Conservation (phyloP, 2,329 filamentous ascomycete genomes). For the Bimuria novae-zelandiae region DNA sequence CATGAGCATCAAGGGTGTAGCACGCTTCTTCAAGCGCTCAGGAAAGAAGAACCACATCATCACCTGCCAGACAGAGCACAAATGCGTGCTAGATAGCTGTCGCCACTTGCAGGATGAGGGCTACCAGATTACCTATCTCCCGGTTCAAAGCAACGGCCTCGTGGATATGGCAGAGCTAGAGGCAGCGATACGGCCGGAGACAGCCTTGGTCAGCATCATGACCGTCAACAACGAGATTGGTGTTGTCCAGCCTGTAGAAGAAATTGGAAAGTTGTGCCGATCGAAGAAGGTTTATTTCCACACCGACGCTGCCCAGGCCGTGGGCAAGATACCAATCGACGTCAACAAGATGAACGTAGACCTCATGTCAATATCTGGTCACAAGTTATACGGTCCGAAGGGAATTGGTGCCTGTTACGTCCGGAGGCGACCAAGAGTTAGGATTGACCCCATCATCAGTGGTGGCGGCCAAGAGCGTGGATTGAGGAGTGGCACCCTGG, state of each 20-base stretch:
- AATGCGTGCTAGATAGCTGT: conserved; percentile 97
- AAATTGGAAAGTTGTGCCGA: conserved; percentile 92
- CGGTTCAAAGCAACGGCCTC: conserved; percentile 85
- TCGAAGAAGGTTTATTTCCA: conserved; percentile 97
- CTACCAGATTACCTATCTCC: conserved; percentile 95
- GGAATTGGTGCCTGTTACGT: conserved; percentile 97
- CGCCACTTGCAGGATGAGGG: conserved; percentile 96
- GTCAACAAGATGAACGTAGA: conserved; percentile 99
- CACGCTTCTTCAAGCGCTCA: conserved; percentile 87
- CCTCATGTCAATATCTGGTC: conserved; percentile 96
- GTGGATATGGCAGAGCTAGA: conserved; percentile 83
- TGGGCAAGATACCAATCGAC: conserved; percentile 96
- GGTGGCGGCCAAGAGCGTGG: conserved; percentile 96
- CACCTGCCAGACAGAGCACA: conserved; percentile 97
- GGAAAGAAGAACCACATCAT: conserved; percentile 99
- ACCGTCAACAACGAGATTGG: conserved; percentile 99
- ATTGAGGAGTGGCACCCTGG: conserved; percentile 89
- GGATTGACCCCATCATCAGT: conserved; percentile 92
- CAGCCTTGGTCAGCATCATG: conserved; percentile 94
- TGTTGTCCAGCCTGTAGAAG: conserved; percentile 93
- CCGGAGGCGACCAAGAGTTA: conserved; percentile 86
- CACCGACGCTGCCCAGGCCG: conserved; percentile 92
- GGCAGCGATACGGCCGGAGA: conserved; percentile 88
- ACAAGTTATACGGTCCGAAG: conserved; percentile 99
- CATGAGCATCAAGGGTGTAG: conserved; percentile 99